These are phyloP conservation scores for Cordyceps sp. DNA, from an alignment of 2,329 filamentous ascomycete species.

Conservation along the genomic window DNA sequence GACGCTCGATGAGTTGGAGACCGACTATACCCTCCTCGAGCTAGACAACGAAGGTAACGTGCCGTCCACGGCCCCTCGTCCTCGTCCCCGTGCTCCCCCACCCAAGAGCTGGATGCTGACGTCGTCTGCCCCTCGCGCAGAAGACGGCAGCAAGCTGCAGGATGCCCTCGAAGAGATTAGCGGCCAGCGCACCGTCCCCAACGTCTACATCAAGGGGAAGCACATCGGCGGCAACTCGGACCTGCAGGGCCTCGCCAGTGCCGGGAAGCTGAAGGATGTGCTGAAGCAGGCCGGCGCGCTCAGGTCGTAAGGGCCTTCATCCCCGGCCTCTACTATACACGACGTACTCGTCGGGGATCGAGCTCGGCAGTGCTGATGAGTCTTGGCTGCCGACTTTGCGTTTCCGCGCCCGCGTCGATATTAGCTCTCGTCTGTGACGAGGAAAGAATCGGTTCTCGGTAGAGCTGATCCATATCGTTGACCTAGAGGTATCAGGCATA, in stretches of 20 bases:
- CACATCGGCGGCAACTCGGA: slow-evolving; percentile 97
- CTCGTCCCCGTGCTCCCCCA: not conserved
- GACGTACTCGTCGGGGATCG: no score
- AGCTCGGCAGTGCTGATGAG: not conserved
- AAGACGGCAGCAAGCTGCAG: slow-evolving; percentile 72
- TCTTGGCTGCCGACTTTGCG: not conserved
- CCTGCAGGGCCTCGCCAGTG: slow-evolving; percentile 41
- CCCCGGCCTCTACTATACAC: no score
- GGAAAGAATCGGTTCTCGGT: no score
- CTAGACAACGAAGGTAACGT: slow-evolving; percentile 61
- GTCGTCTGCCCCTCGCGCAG: slow-evolving; percentile 29
- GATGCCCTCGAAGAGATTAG: slow-evolving; percentile 65
- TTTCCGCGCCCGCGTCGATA: not conserved
- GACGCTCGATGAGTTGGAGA: slow-evolving; percentile 50
- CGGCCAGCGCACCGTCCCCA: slow-evolving; percentile 78
- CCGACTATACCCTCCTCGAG: slow-evolving; percentile 63
- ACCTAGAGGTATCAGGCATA: no score
- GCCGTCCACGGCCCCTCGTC: slow-evolving; percentile 19
- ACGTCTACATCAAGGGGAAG: slow-evolving; percentile 80
- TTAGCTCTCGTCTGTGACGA: not conserved
- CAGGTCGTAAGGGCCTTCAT: slow-evolving; percentile 17
- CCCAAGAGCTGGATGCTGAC: not conserved
- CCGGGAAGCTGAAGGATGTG: slow-evolving; percentile 21
- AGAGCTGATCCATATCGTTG: no score
- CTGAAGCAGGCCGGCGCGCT: slow-evolving; percentile 26